Evolutionary conservation across 768 basidiomycete species (phyloP), one percentile per base, ranked within the genome.

Genomic region (Rhizopogon vesiculosus): DNA sequence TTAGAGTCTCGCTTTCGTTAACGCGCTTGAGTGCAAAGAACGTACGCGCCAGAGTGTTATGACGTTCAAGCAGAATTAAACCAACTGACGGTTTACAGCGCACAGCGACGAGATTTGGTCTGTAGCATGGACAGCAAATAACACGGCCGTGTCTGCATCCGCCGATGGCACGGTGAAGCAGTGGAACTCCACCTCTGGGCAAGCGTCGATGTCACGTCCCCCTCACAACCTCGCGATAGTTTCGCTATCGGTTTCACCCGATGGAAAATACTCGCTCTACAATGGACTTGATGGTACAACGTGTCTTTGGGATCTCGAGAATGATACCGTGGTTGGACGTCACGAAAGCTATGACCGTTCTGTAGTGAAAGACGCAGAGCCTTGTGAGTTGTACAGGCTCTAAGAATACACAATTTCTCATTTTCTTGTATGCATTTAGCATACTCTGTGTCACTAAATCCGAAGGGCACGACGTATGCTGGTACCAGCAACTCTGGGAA

Each of bases 261-360:
- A 83, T 46, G 94, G 91, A 7, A 76, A 72, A 45, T 73, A 71
- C 31, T 91, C 84, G 0, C 68, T 97, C 44, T 88, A 85, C 62
- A 93, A 93, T 63, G 87, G 87, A 53, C 75, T 95, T 18, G 93
- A 96, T 63, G 94, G 94, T 1, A 80, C 87, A 29, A 92, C 91
- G 0, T 78, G 74, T 45, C 71, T 95, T 25, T 87, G 87, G 81
- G 85, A 94, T 65, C 67, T 93, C 45, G 70, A 78, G 38, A 79
- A 74, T 16, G 87, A 87, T 4, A 75, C 80, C 38, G 66, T 86
- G 2, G 67, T 83, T 0, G 88, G 83, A 10, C 81, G 76, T 54
- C 82, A 83, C 56, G 91, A 93, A 68, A 93, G 90, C 59, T 93
- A 83, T 63, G 77, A 76, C 46, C 76, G 85, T 45, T 77, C 77